Base-by-base conservation (phyloP, 2,329 filamentous ascomycete genomes). In the Mycosphaerella sp. region DNA sequence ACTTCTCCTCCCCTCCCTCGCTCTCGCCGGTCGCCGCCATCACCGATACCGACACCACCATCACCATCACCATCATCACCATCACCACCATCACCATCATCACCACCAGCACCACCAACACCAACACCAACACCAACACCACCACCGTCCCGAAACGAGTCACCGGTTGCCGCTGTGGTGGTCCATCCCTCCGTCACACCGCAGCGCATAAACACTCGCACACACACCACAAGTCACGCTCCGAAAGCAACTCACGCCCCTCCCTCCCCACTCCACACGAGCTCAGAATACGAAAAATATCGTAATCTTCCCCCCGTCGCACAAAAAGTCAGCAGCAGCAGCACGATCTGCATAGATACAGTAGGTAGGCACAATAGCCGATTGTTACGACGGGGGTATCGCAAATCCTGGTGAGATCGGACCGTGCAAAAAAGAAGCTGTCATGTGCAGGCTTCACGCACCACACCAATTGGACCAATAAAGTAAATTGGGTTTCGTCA, bases 401-500 rank as follows among this genome's bases (percentile, higher is more conserved):
- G 48, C 48, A 31, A 39, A 51, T 51, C 48, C 48, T 29, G 41
- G 48, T 29, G n/a, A 6, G 11, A 29, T 31, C 29, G 29, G 44
- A 36, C 32, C 32, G 17, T 17, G 2, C 2, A 21, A 21, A 21
- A 21, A 21, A 21, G 21, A 21, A 40, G 40, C 42, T 51, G 48
- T 51, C 48, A 51, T 44, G 48, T 51, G 48, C 48, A 51, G 48
- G 48, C 40, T 38, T 40, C 31, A 39, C 31, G 47, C 47, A 49
- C 36, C 47, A 45, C 48, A 51, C 48, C 48, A 51, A 21, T 21
- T 29, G 5, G 26, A 29, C 41, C 48, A 44, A 45, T 45, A 51
- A 51, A 45, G 48, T 51, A 51, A 26, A 32, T 32, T 42, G 40
- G 48, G 26, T 45, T 45, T 21, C 48, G 38, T 51, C 48, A 51